These are phyloP conservation scores for Acanthamoeba comandoni DNA, from an alignment of 208 protist species.

Conservation along the genomic window DNA sequence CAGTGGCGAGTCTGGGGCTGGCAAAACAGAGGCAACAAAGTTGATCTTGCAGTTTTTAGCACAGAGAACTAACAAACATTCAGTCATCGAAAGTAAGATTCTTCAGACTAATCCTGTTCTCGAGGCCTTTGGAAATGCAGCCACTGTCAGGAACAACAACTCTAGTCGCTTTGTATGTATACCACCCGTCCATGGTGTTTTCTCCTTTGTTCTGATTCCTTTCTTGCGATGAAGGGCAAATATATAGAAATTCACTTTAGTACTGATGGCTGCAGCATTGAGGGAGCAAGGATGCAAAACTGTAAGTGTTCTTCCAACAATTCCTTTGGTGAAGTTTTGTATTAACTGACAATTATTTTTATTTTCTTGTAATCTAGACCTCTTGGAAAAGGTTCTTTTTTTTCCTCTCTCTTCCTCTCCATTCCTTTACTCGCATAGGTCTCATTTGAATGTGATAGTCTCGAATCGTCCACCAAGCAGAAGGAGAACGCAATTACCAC, in stretches of 20 bases:
- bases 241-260: slow-evolving; percentile 86
- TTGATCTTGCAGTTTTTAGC: slow-evolving; percentile 70
- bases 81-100: slow-evolving; percentile 83
- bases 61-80: slow-evolving; percentile 71
- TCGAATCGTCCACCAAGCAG: slow-evolving; percentile 86
- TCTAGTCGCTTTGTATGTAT: slow-evolving; percentile 87
- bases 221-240: slow-evolving; percentile 76
- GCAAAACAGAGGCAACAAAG: slow-evolving; percentile 88
- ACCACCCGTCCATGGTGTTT: background rate
- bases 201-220: slow-evolving; percentile 79
- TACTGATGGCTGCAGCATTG: slow-evolving; percentile 76
- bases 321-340: background rate
- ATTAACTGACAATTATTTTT: background rate
- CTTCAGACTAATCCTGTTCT: slow-evolving; percentile 84
- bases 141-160: slow-evolving; percentile 87
- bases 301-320: slow-evolving; percentile 19
- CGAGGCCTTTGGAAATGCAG: slow-evolving; percentile 86
- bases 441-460: slow-evolving; percentile 57
- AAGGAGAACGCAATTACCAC: slow-evolving; percentile 89
- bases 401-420: background rate
- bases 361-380: slow-evolving; percentile 37
- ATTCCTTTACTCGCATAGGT: background rate
- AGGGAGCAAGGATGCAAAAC: slow-evolving; percentile 78
- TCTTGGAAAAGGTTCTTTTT: slow-evolving; percentile 87
- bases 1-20: slow-evolving; percentile 87